These are phyloP conservation scores for Cutaneotrichosporon mucoides DNA, from an alignment of 1,284 basidiomycete genomes.

Conservation along the genomic window DNA sequence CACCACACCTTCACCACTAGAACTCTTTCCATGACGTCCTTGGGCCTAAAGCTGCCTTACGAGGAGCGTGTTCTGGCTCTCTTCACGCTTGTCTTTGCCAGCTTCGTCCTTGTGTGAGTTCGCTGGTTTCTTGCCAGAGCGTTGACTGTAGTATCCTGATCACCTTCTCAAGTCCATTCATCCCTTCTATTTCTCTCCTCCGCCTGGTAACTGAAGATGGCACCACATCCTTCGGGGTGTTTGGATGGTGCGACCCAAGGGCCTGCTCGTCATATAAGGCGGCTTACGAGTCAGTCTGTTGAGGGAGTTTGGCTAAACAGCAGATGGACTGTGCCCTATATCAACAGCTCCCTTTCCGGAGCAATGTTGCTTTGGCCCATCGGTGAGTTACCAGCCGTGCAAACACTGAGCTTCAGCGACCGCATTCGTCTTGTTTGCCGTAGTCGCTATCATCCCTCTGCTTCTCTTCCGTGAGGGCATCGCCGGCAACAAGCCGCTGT, in stretches of 20 bases:
- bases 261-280: slow-evolving; percentile 27
- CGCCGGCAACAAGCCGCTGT: slow-evolving; percentile 39
- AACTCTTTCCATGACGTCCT: neutral
- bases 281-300: slow-evolving; percentile 39
- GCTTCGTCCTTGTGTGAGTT: slow-evolving; percentile 38
- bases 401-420: slow-evolving; percentile 22
- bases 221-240: slow-evolving; percentile 36
- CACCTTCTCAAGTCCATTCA: slow-evolving; percentile 46
- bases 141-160: slow-evolving; percentile 32
- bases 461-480: slow-evolving; percentile 42
- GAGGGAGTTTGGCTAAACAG: neutral
- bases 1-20: neutral
- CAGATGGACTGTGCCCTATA: slow-evolving; percentile 32
- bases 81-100: slow-evolving; percentile 34
- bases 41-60: neutral
- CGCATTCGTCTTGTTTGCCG: slow-evolving; percentile 39
- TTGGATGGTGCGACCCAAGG: slow-evolving; percentile 40
- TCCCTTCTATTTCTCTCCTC: slow-evolving; percentile 39
- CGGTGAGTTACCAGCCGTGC: slow-evolving; percentile 20
- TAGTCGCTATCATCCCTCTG: slow-evolving; percentile 38
- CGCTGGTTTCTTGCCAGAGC: too few species aligned
- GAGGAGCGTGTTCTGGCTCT: slow-evolving; percentile 35
- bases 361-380: slow-evolving; percentile 46
- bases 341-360: slow-evolving; percentile 41
- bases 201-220: slow-evolving; percentile 16